Evolutionary conservation across 2,329 filamentous ascomycete genomes (phyloP).

Genomic region (Penicillium sp.): DNA sequence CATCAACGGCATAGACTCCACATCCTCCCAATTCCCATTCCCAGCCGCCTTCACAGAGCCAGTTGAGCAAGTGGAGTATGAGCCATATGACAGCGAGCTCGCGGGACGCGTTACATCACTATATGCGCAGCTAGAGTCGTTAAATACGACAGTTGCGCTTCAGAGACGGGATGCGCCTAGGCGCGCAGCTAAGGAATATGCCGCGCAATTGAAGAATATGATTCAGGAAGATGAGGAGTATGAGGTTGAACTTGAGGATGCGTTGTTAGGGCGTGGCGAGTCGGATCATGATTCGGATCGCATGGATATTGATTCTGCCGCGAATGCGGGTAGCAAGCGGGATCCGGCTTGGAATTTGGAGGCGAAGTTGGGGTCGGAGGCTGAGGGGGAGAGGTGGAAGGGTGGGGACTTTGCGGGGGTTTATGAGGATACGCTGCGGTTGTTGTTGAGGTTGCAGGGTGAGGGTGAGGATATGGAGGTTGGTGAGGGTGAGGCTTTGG

Average conservation of each 20-base stretch:
- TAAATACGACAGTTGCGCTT: conserved; percentile 50
- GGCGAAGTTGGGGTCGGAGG: conserved; percentile 33
- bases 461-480: conserved; percentile 27
- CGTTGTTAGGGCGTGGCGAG: conserved; percentile 10
- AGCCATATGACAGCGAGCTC: conserved; percentile 47
- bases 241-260: conserved; percentile 59
- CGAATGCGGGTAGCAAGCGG: background rate
- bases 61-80: conserved; percentile 49
- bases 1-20: conserved; percentile 50
- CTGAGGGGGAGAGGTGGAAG: conserved; percentile 41
- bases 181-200: conserved; percentile 43
- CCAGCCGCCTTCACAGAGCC: conserved; percentile 36
- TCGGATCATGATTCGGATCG: conserved; percentile 1
- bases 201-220: conserved; percentile 33
- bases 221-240: conserved; percentile 47
- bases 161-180: conserved; percentile 47
- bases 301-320: conserved; percentile 34
- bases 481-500: conserved; percentile 39
- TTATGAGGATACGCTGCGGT: conserved; percentile 44
- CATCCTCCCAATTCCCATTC: conserved; percentile 33
- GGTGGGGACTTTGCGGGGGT: conserved; percentile 45
- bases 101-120: conserved; percentile 46
- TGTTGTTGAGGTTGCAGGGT: conserved; percentile 41
- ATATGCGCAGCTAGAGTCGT: conserved; percentile 50
- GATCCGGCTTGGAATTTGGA: conserved; percentile 34